Conservation (phyloP, 768 basidiomycete genomes). For the Trametopsis cervina region DNA sequence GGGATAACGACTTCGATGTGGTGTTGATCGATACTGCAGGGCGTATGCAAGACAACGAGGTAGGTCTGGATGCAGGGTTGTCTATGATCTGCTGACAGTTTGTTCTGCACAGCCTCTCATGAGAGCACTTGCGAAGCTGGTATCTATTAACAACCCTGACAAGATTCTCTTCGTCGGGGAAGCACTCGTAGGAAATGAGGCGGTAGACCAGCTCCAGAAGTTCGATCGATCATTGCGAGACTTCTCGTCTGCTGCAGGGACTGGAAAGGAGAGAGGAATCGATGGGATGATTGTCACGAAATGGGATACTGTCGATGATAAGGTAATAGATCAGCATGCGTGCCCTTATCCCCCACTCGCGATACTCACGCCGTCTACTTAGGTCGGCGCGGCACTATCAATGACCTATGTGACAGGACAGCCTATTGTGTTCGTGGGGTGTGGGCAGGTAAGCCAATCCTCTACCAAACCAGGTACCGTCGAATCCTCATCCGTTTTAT, state of each 20-base stretch:
- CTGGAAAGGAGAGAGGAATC: constrained; percentile 79
- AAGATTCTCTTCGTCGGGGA: constrained; percentile 98
- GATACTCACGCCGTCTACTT: constrained; percentile 2
- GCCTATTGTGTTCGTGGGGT: constrained; percentile 97
- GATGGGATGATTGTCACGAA: constrained; percentile 99
- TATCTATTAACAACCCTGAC: constrained; percentile 90
- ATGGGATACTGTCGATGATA: constrained; percentile 98
- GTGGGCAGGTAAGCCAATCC: constrained; percentile 72
- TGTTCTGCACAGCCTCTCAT: constrained; percentile 67
- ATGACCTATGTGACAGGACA: constrained; percentile 99
- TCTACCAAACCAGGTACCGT: background rate
- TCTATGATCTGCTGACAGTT: background rate
- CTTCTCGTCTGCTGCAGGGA: constrained; percentile 70
- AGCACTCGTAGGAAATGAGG: constrained; percentile 97
- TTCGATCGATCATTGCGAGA: constrained; percentile 93
- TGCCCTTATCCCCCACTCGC: background rate
- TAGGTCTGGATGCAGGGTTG: constrained; percentile 23
- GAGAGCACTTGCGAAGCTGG: constrained; percentile 98
- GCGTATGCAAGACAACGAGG: constrained; percentile 99
- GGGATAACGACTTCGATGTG: constrained; percentile 89
- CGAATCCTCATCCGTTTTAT: background rate
- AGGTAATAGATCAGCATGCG: constrained; percentile 66
- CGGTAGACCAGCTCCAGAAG: constrained; percentile 94
- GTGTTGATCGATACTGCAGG: constrained; percentile 98
- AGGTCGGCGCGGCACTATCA: constrained; percentile 97